phyloP scores from a whole-genome alignment of 192 early-diverging fungal species.

The Phycomyces blakesleeanus region DNA sequence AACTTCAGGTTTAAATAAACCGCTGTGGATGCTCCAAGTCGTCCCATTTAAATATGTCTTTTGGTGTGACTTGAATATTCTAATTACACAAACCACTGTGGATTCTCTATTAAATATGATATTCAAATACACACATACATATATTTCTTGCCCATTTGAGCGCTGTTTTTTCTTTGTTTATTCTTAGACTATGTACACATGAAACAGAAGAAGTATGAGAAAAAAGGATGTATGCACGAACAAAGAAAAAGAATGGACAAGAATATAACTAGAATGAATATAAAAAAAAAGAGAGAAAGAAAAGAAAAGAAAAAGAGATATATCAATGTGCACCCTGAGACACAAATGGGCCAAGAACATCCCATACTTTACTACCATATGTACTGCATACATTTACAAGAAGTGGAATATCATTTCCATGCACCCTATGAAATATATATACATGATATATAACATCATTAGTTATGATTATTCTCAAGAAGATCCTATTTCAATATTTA shows the following conservation, averaged over 20 bases:
- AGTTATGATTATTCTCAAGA: too few species aligned
- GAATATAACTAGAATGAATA: not conserved
- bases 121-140: too few species aligned
- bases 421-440: slow-evolving; percentile 8
- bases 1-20: too few species aligned
- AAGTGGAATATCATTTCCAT: slow-evolving; percentile 32
- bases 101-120: too few species aligned
- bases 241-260: not conserved
- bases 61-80: too few species aligned
- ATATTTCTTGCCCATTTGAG: not conserved
- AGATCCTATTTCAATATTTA: too few species aligned
- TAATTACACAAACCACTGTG: too few species aligned
- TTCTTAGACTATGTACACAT: slow-evolving; percentile 2
- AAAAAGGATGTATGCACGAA: not conserved
- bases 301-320: not conserved
- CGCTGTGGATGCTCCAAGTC: too few species aligned
- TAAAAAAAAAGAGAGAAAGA: not conserved
- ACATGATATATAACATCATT: not conserved
- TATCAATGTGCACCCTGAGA: not conserved
- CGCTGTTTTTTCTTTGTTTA: not conserved
- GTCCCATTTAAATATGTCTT: too few species aligned
- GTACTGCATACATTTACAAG: slow-evolving; percentile 32
- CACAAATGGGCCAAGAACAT: slow-evolving; percentile 2
- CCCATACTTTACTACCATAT: slow-evolving; percentile 27
- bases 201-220: slow-evolving; percentile 1